phyloP scores from a whole-genome alignment of 2,329 filamentous ascomycete species.

The Ophiostoma piceae region DNA sequence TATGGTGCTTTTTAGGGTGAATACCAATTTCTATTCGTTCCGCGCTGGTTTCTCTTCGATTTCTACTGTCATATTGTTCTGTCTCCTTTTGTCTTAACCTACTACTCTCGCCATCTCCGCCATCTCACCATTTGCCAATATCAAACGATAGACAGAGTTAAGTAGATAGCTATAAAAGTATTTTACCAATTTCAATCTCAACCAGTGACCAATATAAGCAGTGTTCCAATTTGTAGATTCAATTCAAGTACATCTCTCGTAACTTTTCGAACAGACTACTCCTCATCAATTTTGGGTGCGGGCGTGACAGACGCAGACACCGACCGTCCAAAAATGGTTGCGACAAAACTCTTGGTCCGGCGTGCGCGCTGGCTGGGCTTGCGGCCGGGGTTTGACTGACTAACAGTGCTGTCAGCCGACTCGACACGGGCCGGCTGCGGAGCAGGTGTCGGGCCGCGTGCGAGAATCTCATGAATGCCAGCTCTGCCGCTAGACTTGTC shows the following conservation, averaged over 20 bases:
- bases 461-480: background rate
- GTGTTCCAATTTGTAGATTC: background rate
- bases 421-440: background rate
- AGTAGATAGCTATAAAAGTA: constrained; percentile 13
- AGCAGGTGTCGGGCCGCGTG: background rate
- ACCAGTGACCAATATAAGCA: background rate
- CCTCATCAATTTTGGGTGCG: background rate
- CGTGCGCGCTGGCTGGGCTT: constrained; percentile 24
- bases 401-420: background rate
- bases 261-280: background rate
- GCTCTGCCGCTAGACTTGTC: background rate
- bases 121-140: background rate
- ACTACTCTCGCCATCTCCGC: constrained; percentile 1
- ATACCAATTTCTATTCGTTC: background rate
- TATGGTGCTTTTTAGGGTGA: constrained; percentile 18
- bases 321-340: constrained; percentile 39
- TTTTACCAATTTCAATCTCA: background rate
- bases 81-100: background rate
- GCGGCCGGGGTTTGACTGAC: background rate
- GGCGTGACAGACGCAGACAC: background rate
- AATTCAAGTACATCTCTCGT: background rate
- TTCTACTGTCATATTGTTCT: background rate
- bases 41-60: background rate
- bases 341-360: constrained; percentile 45
- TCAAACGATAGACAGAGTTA: background rate